Conservation (phyloP, 768 basidiomycete species). For the Serendipita sp. region DNA sequence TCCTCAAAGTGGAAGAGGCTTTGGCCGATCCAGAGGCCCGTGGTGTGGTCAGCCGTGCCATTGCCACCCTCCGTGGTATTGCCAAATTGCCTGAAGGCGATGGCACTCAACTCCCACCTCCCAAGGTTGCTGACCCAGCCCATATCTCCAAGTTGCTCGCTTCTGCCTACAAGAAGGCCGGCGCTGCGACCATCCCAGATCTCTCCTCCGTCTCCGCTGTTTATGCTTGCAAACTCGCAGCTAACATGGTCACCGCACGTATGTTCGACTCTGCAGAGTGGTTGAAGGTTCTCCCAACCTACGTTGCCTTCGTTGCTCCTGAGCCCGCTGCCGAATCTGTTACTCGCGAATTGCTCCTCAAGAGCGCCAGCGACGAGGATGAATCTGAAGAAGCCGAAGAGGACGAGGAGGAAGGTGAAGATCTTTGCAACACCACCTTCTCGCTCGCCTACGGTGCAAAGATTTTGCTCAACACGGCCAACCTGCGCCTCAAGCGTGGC, state of each 20-base stretch:
- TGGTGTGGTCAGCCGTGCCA: slow-evolving; percentile 76
- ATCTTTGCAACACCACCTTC: slow-evolving; percentile 98
- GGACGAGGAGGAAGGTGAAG: slow-evolving; percentile 96
- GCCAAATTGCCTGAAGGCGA: slow-evolving; percentile 79
- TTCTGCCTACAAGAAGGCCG: slow-evolving; percentile 74
- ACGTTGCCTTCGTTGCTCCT: slow-evolving; percentile 48
- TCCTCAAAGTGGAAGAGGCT: slow-evolving; percentile 86
- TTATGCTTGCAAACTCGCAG: slow-evolving; percentile 66
- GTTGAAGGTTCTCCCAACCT: slow-evolving; percentile 57
- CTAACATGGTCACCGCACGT: slow-evolving; percentile 75
- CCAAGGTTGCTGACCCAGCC: slow-evolving; percentile 57
- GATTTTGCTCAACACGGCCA: slow-evolving; percentile 92
- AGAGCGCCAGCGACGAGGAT: slow-evolving; percentile 62
- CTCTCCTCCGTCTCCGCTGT: slow-evolving; percentile 36
- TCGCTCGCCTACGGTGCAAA: slow-evolving; percentile 98
- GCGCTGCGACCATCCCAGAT: slow-evolving; percentile 37
- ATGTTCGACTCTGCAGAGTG: slow-evolving; percentile 83
- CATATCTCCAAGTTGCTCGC: slow-evolving; percentile 49
- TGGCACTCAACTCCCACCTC: slow-evolving; percentile 78
- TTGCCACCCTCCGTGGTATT: slow-evolving; percentile 87
- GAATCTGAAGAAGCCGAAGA: slow-evolving; percentile 53
- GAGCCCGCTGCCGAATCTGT: slow-evolving; percentile 50
- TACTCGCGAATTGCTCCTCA: slow-evolving; percentile 75
- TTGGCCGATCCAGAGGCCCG: slow-evolving; percentile 99
- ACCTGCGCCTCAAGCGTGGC: slow-evolving; percentile 92